phyloP scores from a whole-genome alignment of 179 eudicot species.

The Vitellaria paradoxa region DNA sequence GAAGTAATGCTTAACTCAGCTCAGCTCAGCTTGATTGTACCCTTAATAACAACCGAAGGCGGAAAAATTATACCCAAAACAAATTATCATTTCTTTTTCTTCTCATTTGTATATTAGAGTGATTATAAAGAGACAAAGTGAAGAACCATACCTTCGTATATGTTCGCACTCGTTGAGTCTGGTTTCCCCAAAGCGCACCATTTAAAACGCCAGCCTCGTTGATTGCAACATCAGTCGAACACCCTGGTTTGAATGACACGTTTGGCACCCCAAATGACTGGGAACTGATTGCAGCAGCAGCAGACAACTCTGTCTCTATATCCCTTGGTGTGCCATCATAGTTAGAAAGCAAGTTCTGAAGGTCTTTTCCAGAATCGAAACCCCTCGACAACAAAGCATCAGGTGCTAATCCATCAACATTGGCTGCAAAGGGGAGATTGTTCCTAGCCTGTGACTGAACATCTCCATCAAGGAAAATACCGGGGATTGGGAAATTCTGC shows the following conservation, averaged over 20 bases:
- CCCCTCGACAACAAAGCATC: conserved; percentile 92
- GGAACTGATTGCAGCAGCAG: conserved; percentile 63
- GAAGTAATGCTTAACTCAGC: too few relatives aligned
- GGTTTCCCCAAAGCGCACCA: conserved; percentile 79
- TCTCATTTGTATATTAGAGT: neutral
- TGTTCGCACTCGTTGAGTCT: conserved; percentile 87
- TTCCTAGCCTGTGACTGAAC: conserved; percentile 72
- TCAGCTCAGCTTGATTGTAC: too few relatives aligned
- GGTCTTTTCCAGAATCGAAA: conserved; percentile 82
- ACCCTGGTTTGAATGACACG: conserved; percentile 72
- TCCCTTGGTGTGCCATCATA: conserved; percentile 65
- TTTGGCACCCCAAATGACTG: conserved; percentile 79
- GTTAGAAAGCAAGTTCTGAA: conserved; percentile 67
- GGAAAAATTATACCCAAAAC: neutral
- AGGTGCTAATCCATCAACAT: conserved; percentile 67
- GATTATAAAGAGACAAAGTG: neutral
- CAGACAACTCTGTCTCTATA: conserved; percentile 77
- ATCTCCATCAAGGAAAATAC: conserved; percentile 63
- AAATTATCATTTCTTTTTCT: neutral
- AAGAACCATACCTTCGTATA: conserved; percentile 74
- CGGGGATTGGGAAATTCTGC: conserved; percentile 62
- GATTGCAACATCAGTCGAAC: conserved; percentile 64
- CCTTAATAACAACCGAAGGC: too few relatives aligned
- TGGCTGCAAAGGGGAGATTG: conserved; percentile 50
- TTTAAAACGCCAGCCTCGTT: conserved; percentile 61